Evolutionary conservation across 2,329 filamentous ascomycete species (phyloP).

Genomic region (Mycosphaerella arachidis): DNA sequence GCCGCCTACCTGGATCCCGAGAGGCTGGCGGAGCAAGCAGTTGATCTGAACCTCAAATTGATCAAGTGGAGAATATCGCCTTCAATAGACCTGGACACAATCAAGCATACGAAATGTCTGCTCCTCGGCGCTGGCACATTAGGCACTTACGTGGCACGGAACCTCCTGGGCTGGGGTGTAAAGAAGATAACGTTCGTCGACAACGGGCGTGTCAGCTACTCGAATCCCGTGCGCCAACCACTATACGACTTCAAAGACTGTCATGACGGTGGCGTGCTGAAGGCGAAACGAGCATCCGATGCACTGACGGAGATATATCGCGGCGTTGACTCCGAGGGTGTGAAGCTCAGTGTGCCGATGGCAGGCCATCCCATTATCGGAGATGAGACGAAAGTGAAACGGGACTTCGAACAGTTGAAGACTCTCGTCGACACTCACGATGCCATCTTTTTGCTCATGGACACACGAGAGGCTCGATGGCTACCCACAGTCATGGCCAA

Average conservation of each 20-base stretch:
- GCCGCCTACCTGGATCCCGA: slow-evolving; percentile 90
- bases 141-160: slow-evolving; percentile 88
- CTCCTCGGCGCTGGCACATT: slow-evolving; percentile 88
- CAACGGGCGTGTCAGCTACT: slow-evolving; percentile 88
- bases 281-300: slow-evolving; percentile 75
- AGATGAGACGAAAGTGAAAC: slow-evolving; percentile 64
- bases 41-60: slow-evolving; percentile 92
- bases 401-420: slow-evolving; percentile 71
- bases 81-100: slow-evolving; percentile 76
- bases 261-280: slow-evolving; percentile 74
- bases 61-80: slow-evolving; percentile 99
- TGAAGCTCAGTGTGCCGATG: slow-evolving; percentile 88
- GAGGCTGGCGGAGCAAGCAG: slow-evolving; percentile 83
- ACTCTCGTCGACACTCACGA: slow-evolving; percentile 79
- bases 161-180: slow-evolving; percentile 92
- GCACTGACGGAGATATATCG: slow-evolving; percentile 84
- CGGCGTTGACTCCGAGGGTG: slow-evolving; percentile 74
- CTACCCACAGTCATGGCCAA: slow-evolving; percentile 95
- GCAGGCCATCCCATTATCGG: slow-evolving; percentile 75
- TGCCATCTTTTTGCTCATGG: slow-evolving; percentile 95
- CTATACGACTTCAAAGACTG: slow-evolving; percentile 90
- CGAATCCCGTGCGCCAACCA: slow-evolving; percentile 92
- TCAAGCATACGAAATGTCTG: slow-evolving; percentile 86
- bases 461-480: slow-evolving; percentile 93
- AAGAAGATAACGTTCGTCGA: slow-evolving; percentile 94